Base-by-base conservation (phyloP, 2,329 filamentous ascomycete genomes). In the Penicillium expansum region DNA sequence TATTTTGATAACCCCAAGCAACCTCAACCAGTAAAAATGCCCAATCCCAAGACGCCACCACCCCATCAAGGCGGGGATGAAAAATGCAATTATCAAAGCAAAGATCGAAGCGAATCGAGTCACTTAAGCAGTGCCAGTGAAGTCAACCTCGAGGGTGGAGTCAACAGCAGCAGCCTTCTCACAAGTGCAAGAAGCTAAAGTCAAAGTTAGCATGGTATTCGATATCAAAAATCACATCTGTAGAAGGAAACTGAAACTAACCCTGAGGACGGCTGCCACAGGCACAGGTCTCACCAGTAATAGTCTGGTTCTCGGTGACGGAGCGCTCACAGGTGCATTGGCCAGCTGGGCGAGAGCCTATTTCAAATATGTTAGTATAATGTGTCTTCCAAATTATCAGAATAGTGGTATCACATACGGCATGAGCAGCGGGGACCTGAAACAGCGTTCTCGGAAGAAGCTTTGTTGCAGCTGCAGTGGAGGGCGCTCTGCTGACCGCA, bases 401-500 rank as follows among this genome's bases (percentile, higher is more conserved):
- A 24, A 43, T 38, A 24, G 27, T 33, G 27, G 20, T 20, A 18
- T 51, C 45, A 79, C 79, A 62, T 78, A 83, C 91, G 85, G 81
- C 92, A 96, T 43, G 89, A 92, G 82, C 91, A 96, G 66, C 90
- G 83, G 38, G 90, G 82, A 7, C 91, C 91, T 7, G 80, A 74
- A 55, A 90, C 73, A 39, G 78, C 77, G 81, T 97, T 97, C 82
- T 97, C 92, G 16, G 80, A 76, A 4, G 82, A 62, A 4, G 92
- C 83, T 76, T 91, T 92, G 68, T 85, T 85, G 79, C 93, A 97
- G 61, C 81, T 89, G 84, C 93, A 97, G 74, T 92, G 82, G 48
- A 96, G 85, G 48, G 93, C 93, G 4, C 86, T 85, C 73, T 94
- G 84, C 80, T 96, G 86, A 71, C 93, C 93, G 74, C 93, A 97